phyloP scores from a whole-genome alignment of 225 moss, liverwort and hornwort species.

The Sphagnum tenellum region DNA sequence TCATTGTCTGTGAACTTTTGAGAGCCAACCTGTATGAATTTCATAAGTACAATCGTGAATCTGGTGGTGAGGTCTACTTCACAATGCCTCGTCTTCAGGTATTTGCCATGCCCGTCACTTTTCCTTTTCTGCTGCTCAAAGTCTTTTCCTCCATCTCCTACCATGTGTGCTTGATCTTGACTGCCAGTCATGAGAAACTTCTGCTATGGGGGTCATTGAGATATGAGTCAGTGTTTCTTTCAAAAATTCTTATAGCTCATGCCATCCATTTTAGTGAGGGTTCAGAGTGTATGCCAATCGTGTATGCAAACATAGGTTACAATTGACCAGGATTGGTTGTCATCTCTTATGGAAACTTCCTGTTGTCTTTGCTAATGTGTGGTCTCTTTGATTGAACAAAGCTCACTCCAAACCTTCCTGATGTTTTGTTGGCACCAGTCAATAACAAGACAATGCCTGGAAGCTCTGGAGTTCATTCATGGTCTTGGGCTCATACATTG shows the following conservation, averaged over 20 bases:
- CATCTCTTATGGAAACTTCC: too few relatives aligned
- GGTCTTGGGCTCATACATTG: conserved; percentile 73
- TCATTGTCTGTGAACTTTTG: conserved; percentile 92
- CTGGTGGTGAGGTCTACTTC: conserved; percentile 98
- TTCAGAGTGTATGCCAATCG: too few relatives aligned
- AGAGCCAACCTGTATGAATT: conserved; percentile 97
- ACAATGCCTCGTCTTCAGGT: conserved; percentile 99
- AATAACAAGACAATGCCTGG: conserved; percentile 92
- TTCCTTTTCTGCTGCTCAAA: neutral
- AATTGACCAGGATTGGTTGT: too few relatives aligned
- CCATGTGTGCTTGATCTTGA: too few relatives aligned
- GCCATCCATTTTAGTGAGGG: too few relatives aligned
- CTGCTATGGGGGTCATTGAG: too few relatives aligned
- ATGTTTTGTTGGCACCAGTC: conserved; percentile 24
- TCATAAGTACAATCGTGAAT: conserved; percentile 95
- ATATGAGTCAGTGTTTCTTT: too few relatives aligned
- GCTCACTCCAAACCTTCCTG: neutral
- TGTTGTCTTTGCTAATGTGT: too few relatives aligned
- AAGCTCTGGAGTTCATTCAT: conserved; percentile 88
- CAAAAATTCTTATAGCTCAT: too few relatives aligned
- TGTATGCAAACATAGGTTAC: too few relatives aligned
- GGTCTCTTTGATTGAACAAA: too few relatives aligned
- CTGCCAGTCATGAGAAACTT: too few relatives aligned
- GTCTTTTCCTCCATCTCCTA: neutral
- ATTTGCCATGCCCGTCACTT: neutral